A percentile compares a stretch with the other conserved stretches of the same genome.
Conservation (phyloP, 106 monocot species). For the Phalaenopsis aphrodite region DNA sequence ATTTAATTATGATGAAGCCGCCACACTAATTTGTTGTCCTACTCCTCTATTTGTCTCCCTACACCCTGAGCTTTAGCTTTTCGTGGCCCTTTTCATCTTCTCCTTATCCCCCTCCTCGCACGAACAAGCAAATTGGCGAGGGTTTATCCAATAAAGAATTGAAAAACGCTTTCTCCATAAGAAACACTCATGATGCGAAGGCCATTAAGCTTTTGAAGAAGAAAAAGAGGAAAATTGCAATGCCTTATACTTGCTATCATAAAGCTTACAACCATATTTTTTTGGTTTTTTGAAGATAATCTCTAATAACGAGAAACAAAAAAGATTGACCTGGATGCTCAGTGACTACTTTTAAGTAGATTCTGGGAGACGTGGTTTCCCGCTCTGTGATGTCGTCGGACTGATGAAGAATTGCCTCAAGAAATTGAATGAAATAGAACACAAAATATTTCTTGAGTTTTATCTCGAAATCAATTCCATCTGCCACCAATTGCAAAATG, state of each 20-base stretch:
- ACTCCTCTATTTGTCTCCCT: not conserved
- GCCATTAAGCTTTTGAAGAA: constrained; percentile 45
- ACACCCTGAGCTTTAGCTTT: not conserved
- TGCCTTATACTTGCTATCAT: constrained; percentile 61
- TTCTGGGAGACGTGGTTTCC: constrained; percentile 46
- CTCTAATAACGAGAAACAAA: constrained; percentile 56
- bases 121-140: not conserved
- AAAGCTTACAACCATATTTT: constrained; percentile 55
- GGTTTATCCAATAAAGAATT: not conserved
- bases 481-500: constrained; percentile 82
- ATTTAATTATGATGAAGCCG: constrained; percentile 3
- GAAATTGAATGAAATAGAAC: constrained; percentile 57
- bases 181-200: constrained; percentile 13
- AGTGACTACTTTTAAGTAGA: constrained; percentile 68
- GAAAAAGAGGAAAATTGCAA: constrained; percentile 30
- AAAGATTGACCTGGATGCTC: constrained; percentile 66
- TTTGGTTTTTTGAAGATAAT: constrained; percentile 58
- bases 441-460: constrained; percentile 61
- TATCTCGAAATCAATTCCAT: constrained; percentile 71
- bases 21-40: not conserved
- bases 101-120: not conserved
- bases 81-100: constrained; percentile 32
- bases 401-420: constrained; percentile 56
- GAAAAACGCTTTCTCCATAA: constrained; percentile 33
- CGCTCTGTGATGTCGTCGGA: constrained; percentile 27